Conservation (phyloP, 2,329 filamentous ascomycete species). For the Beauveria sp. region DNA sequence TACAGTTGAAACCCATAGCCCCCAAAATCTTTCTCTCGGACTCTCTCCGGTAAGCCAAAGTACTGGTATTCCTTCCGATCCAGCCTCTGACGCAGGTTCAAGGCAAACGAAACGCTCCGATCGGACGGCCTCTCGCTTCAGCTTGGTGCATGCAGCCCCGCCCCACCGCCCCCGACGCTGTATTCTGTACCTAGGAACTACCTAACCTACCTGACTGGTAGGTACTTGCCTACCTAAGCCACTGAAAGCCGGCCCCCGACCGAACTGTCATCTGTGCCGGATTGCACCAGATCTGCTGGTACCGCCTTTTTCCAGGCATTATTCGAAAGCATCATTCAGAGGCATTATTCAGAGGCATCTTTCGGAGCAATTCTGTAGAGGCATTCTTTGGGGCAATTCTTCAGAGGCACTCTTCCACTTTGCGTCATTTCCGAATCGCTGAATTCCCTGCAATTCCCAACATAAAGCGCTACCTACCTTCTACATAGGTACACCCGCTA, state of each 20-base stretch:
- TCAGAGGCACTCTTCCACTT: neutral
- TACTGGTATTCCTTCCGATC: neutral
- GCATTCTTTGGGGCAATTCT: neutral
- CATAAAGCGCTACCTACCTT: no score
- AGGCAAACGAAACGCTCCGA: neutral
- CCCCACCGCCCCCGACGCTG: neutral
- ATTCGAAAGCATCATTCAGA: no score
- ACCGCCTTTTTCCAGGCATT: no score
- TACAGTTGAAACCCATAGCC: neutral
- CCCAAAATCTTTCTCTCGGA: neutral
- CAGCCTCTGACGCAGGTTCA: neutral
- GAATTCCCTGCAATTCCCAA: neutral
- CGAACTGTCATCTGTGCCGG: no score
- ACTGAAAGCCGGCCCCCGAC: neutral
- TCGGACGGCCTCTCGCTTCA: neutral
- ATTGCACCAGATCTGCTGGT: no score
- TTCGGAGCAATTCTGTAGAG: no score
- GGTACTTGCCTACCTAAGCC: neutral
- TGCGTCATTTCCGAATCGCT: neutral
- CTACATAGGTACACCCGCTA: neutral
- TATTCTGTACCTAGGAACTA: no score
- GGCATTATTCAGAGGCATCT: no score
- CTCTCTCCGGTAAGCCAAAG: neutral
- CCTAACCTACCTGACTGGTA: no score
- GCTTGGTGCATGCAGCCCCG: neutral